phyloP scores from a whole-genome alignment of 495 filamentous ascomycete genomes.

The Podospora pseudoanserina region DNA sequence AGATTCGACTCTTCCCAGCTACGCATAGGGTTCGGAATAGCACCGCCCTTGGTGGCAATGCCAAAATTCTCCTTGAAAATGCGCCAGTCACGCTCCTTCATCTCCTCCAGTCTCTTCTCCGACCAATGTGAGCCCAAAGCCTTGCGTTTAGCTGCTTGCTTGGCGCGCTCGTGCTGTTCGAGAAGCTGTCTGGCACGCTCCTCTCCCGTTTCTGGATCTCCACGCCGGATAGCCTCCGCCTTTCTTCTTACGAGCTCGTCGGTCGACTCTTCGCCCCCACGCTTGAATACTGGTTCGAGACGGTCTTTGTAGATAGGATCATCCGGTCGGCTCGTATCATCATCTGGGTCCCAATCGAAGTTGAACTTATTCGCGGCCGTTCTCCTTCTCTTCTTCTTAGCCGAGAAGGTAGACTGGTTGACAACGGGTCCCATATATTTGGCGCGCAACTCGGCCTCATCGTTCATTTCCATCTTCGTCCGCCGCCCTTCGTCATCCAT shows the following conservation, averaged over 20 bases:
- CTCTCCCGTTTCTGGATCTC: slow-evolving; percentile 76
- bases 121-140: slow-evolving; percentile 88
- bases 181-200: slow-evolving; percentile 75
- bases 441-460: slow-evolving; percentile 72
- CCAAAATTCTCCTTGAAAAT: slow-evolving; percentile 99
- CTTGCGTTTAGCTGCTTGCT: slow-evolving; percentile 73
- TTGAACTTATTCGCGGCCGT: slow-evolving; percentile 98
- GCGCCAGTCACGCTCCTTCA: slow-evolving; percentile 98
- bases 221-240: slow-evolving; percentile 69
- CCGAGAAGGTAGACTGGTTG: slow-evolving; percentile 84
- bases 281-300: slow-evolving; percentile 61
- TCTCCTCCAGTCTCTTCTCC: slow-evolving; percentile 90
- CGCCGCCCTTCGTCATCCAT: slow-evolving; percentile 50
- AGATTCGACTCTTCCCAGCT: slow-evolving; percentile 85
- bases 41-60: slow-evolving; percentile 84
- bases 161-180: slow-evolving; percentile 62
- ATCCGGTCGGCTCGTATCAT: slow-evolving; percentile 87
- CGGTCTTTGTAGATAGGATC: slow-evolving; percentile 82
- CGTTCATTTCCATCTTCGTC: slow-evolving; percentile 61
- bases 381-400: slow-evolving; percentile 91
- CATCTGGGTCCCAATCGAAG: slow-evolving; percentile 96
- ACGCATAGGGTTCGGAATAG: slow-evolving; percentile 94
- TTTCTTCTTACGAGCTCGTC: slow-evolving; percentile 70
- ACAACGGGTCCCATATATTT: slow-evolving; percentile 92
- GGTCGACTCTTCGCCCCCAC: slow-evolving; percentile 77